These are phyloP conservation scores for Solanum sejunctum DNA, from an alignment of 257 asterid genomes.

Conservation along the genomic window DNA sequence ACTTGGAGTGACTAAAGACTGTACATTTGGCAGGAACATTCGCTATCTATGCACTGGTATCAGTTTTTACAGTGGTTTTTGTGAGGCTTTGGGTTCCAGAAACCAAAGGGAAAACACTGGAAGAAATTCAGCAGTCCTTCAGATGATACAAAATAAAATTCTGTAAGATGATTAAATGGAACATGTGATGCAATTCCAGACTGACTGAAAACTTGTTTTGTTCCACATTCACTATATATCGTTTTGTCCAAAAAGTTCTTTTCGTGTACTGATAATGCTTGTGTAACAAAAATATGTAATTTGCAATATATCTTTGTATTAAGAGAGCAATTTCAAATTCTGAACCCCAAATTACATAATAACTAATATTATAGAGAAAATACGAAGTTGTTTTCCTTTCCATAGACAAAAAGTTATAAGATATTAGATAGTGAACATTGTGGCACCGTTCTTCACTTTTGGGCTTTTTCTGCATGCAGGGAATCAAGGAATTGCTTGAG, in stretches of 20 bases:
- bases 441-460: conserved; percentile 1
- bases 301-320: neutral
- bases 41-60: conserved; percentile 34
- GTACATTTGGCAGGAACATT: conserved; percentile 61
- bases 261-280: neutral
- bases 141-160: conserved; percentile 20
- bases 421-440: neutral
- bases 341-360: neutral
- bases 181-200: neutral
- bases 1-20: neutral
- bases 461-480: conserved; percentile 23
- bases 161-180: neutral
- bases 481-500: conserved; percentile 64
- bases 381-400: neutral
- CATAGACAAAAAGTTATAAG: neutral
- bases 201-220: neutral
- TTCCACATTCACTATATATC: neutral
- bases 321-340: neutral
- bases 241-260: neutral
- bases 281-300: neutral
- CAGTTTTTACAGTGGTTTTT: conserved; percentile 46
- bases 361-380: neutral
- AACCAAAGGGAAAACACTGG: conserved; percentile 82
- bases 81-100: conserved; percentile 76
- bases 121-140: conserved; percentile 62